Evolutionary conservation across 139 green algal species (phyloP).

Genomic region (Diplosphaera chodatii): DNA sequence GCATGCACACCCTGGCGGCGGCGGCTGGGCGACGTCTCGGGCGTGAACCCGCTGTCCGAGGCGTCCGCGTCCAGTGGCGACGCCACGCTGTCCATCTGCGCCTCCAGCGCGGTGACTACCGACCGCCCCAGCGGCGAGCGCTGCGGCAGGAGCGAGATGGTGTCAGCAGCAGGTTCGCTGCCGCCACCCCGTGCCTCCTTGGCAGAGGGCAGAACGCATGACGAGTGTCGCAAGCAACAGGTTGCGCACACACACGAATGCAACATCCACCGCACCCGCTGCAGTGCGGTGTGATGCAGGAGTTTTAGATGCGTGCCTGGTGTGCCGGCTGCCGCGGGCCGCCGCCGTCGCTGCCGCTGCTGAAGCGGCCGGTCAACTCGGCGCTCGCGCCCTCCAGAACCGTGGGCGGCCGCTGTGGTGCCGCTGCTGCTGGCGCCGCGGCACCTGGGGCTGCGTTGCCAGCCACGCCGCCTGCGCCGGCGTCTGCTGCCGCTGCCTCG

Average conservation of each 20-base stretch:
- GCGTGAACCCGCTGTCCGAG: neutral
- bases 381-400: neutral
- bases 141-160: no score
- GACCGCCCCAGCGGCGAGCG: constrained; percentile 40
- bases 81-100: constrained; percentile 37
- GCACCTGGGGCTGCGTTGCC: neutral
- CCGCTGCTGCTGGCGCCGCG: neutral
- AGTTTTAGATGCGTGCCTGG: no score
- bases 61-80: neutral
- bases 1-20: no score
- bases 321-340: neutral
- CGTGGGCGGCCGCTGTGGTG: neutral
- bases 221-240: no score
- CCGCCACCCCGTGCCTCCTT: no score
- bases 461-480: neutral
- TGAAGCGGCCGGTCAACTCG: neutral
- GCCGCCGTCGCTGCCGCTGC: neutral
- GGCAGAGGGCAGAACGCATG: no score
- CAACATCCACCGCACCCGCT: no score
- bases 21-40: neutral
- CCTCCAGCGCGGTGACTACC: constrained; percentile 44
- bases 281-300: no score
- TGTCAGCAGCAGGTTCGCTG: no score
- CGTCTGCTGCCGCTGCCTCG: constrained; percentile 3
- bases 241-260: no score